Evolutionary conservation across 805 yeast species (phyloP), one percentile per base, ranked within the genome.

Genomic region (Ogataea saltuana): DNA sequence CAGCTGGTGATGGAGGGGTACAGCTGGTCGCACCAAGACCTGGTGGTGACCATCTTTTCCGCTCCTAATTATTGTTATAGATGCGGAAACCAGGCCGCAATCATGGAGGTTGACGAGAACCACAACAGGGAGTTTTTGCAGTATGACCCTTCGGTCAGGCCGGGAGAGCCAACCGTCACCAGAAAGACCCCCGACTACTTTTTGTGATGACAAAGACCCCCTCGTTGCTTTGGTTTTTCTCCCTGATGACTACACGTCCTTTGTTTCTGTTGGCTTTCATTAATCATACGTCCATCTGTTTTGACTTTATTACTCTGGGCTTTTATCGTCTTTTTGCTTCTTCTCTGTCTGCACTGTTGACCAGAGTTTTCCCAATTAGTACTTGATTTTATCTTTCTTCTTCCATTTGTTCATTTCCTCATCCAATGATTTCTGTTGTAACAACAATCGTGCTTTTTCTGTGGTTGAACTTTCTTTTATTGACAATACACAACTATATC

Each of bases 1-100:
- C 97, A 89, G 69, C 75, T 89, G 64, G 96, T 89, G n/a, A 90
- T 90, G 97, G 97, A 89, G 63, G 97, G 97, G 46, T 90, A 81
- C 63, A 80, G 88, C 34, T 90, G 97, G 97, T 80, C 91, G 29
- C 97, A 90, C 70, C 95, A 86, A 66, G 95, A 90, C 70, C 78
- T 81, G 48, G 97, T 90, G 34, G 97, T 90, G 31, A 90, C 98
- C 23, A 88, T 90, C 44, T 90, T 89, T 65, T 80, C 88, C 47
- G 98, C 98, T 21, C 98, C 98, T 48, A 90, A 90, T 68, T 90
- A 90, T 67, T 90, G 98, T 69, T 90, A 90, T 67, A 78, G 98
- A 70, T 90, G 98, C 72, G 98, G 98, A 59, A 90, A 90, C 70
- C 96, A 88, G 72, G 97, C 97, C 33, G 97, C 97, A 28, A 88